Evolutionary conservation across 768 basidiomycete genomes (phyloP).

Genomic region (Leccinum disarticulatum): DNA sequence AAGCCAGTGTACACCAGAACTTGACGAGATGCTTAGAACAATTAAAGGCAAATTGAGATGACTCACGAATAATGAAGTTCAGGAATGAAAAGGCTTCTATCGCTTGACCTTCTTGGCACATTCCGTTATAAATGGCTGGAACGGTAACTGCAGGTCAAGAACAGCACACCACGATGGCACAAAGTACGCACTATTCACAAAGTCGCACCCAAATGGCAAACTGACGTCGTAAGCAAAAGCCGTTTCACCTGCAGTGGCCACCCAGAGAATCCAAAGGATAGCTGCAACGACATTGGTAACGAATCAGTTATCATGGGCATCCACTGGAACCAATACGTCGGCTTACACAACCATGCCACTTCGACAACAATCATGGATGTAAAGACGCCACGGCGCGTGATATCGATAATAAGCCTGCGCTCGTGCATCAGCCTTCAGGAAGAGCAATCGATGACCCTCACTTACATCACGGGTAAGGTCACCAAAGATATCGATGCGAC

Average conservation of each 20-base stretch:
- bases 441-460: background rate
- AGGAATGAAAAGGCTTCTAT: conserved; percentile 39
- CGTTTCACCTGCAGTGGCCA: conserved; percentile 35
- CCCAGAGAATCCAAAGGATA: conserved; percentile 40
- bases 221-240: conserved; percentile 1
- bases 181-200: conserved; percentile 5
- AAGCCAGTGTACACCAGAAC: conserved; percentile 33
- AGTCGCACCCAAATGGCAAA: conserved; percentile 15
- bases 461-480: conserved; percentile 31
- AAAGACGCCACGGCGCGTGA: conserved; percentile 35
- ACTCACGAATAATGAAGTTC: conserved; percentile 36
- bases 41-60: background rate
- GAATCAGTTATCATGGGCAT: background rate
- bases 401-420: conserved; percentile 37
- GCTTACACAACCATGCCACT: conserved; percentile 38
- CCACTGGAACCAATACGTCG: background rate
- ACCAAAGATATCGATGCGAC: conserved; percentile 28
- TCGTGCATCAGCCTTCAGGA: conserved; percentile 1
- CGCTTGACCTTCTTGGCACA: conserved; percentile 33
- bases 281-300: conserved; percentile 16
- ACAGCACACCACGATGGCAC: background rate
- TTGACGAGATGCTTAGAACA: conserved; percentile 14
- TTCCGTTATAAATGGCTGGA: conserved; percentile 11
- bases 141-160: background rate
- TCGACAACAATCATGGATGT: conserved; percentile 41